phyloP scores from a whole-genome alignment of 2,329 filamentous ascomycete species.

The Arthrinium puccinioides region DNA sequence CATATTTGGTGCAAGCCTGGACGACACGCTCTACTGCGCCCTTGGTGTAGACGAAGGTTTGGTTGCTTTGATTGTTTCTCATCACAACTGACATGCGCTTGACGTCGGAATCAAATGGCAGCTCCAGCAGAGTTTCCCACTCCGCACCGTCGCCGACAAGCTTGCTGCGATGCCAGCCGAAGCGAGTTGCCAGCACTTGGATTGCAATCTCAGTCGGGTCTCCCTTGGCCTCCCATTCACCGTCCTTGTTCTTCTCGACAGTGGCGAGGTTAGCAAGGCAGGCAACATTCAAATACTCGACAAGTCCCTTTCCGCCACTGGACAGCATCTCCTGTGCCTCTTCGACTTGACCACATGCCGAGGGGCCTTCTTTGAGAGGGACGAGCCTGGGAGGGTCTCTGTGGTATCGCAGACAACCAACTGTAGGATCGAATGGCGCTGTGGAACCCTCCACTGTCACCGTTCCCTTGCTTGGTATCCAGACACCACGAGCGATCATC shows the following conservation, averaged over 20 bases:
- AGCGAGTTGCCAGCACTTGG: constrained; percentile 62
- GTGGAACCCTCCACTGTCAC: constrained; percentile 48
- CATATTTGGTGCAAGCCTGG: constrained; percentile 45
- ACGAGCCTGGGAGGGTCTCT: constrained; percentile 24
- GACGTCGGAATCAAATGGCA: constrained; percentile 64
- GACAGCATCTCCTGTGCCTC: constrained; percentile 24
- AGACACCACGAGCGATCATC: constrained; percentile 55
- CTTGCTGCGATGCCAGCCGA: constrained; percentile 49
- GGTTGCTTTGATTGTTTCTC: constrained; percentile 27
- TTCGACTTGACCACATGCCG: constrained; percentile 9
- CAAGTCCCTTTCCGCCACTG: constrained; percentile 35
- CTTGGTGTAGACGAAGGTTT: constrained; percentile 42
- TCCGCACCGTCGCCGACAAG: constrained; percentile 41
- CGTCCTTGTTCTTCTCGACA: constrained; percentile 31
- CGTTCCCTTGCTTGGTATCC: constrained; percentile 50
- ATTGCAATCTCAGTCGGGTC: constrained; percentile 68
- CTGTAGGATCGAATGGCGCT: constrained; percentile 49
- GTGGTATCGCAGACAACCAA: constrained; percentile 26
- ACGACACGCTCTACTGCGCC: constrained; percentile 63
- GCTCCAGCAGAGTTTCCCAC: constrained; percentile 55
- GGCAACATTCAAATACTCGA: constrained; percentile 50
- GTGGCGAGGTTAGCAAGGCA: constrained; percentile 49
- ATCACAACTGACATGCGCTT: constrained; percentile 71
- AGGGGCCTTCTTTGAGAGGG: constrained; percentile 14
- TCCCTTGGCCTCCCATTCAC: constrained; percentile 52